These are phyloP conservation scores for Prunus mume DNA, from an alignment of 306 rosid genomes.

Conservation along the genomic window DNA sequence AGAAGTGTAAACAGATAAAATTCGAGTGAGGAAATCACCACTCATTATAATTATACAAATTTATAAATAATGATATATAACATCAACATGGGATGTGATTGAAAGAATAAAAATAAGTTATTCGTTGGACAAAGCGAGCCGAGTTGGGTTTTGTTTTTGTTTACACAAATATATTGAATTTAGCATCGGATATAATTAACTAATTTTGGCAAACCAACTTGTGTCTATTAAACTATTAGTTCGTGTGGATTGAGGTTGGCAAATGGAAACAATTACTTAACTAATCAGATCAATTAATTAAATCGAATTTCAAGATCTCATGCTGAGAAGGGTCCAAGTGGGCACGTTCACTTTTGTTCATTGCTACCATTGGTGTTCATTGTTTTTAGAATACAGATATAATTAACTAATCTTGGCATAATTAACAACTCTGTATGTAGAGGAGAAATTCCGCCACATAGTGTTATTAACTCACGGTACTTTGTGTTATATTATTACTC, in stretches of 20 bases:
- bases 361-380: not conserved
- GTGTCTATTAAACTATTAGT: conserved; percentile 2
- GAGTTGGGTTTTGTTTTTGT: not conserved
- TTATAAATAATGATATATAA: not conserved
- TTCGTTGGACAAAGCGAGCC: not conserved
- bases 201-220: not conserved
- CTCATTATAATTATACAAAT: too few relatives aligned
- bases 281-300: not conserved
- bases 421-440: too few relatives aligned
- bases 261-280: conserved; percentile 11
- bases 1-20: too few relatives aligned
- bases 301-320: conserved; percentile 15
- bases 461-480: too few relatives aligned
- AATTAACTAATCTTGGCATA: too few relatives aligned
- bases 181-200: not conserved
- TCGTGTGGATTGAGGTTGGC: conserved; percentile 27
- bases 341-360: conserved; percentile 23
- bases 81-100: conserved; percentile 25
- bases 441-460: too few relatives aligned
- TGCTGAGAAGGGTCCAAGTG: conserved; percentile 33
- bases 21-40: too few relatives aligned
- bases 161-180: not conserved
- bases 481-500: too few relatives aligned
- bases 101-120: not conserved
- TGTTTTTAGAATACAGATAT: not conserved